Evolutionary conservation across 495 filamentous ascomycete genomes (phyloP), one percentile per base, ranked within the genome.

Genomic region (Neurospora discreta): DNA sequence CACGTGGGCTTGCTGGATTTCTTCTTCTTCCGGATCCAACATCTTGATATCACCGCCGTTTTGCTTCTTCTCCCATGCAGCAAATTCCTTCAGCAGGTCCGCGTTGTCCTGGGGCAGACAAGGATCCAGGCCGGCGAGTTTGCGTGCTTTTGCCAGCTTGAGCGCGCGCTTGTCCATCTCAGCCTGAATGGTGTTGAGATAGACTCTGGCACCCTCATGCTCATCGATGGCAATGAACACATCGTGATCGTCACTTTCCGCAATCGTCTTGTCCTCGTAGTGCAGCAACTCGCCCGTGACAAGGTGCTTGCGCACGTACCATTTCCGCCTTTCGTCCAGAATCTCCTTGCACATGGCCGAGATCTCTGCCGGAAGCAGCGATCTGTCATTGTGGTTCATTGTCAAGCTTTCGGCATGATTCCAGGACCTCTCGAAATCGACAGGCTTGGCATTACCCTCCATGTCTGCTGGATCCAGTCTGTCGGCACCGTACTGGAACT

Each of bases 401-500:
- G 92, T 97, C 10, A 90, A 85, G 58, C 85, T 88, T 77, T 96
- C 89, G 11, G 91, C 89, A 79, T 98, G 95, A 40, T 88, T 92
- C 85, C 93, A 98, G 0, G 95, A 96, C 52, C 96, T 88, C 42
- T 95, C 91, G 77, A 98, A 98, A 76, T 97, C 86, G 52, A 99
- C 95, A 18, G 95, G 95, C 76, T 91, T 91, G 39, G 94, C 95
- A 71, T 90, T 91, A 68, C 93, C 95, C 80, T 99, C 95, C 95
- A 99, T 98, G 78, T 97, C 93, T 52, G 97, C 90, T 16, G 95
- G 95, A 82, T 99, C 95, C 68, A 99, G 84, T 72, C 93, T 91
- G 77, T 99, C 95, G 46, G 95, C 95, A 78, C 95, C 95, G 74
- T 95, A 99, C 79, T 97, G 93, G 81, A 98, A 98, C 79, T 99